Evolutionary conservation across 805 yeast species (phyloP), one percentile per base, ranked within the genome.

Genomic region (Kuraishia capsulata): DNA sequence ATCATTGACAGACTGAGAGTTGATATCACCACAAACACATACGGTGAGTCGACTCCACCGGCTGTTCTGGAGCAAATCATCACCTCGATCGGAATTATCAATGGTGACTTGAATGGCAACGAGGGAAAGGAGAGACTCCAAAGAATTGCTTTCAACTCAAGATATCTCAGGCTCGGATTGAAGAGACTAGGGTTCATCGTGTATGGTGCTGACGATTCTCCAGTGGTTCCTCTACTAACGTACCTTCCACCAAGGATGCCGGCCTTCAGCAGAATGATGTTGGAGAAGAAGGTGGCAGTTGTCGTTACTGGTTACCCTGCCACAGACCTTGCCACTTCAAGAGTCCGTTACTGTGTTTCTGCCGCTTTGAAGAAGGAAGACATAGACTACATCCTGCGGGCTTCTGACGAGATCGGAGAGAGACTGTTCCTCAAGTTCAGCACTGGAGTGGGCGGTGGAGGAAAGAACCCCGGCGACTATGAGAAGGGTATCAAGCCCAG

Each of bases 261-360:
- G 20, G 88, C 90, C 0, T 76, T 88, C 44, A 81, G 96, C 34
- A 74, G 96, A 57, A 74, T 77, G 72, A 73, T 90, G 71, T 73
- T 82, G 49, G 76, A 73, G 46, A 68, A 76, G 60, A 83, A 83
- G 38, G 80, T 92, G 43, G 98, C 98, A 3, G 89, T 90, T 36
- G 99, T 92, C 26, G 81, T 90, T 45, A 97, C 90, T 33, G 96
- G 97, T 28, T 92, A 92, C 57, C 99, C 99, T 9, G 98, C 98
- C 1, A 90, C 97, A 0, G 96, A 96, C 26, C 70, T 92, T 47
- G 78, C 86, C 32, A 76, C 88, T 28, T 83, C 95, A 4, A 78
- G 98, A 63, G 88, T 87, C 20, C 77, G 99, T 59, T 76, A 92
- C 51, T 92, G 99, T 69, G 81, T 92, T 50, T 82, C 95, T 39